These are phyloP conservation scores for Chrysoporthe cubensis DNA, from an alignment of 2,329 filamentous ascomycete genomes.

Conservation along the genomic window DNA sequence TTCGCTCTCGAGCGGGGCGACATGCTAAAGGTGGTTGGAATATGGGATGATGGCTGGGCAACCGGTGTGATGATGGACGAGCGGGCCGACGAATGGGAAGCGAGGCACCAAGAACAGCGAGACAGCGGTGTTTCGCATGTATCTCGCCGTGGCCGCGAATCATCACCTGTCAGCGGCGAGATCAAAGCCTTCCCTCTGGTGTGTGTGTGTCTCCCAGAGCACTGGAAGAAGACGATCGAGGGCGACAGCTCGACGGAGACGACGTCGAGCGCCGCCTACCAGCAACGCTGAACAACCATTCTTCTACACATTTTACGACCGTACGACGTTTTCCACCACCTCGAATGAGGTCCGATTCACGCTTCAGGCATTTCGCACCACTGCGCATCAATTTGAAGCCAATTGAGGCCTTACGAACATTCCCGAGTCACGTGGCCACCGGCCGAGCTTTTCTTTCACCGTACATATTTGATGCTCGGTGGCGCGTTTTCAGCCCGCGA, in stretches of 20 bases:
- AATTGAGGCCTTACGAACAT: slow-evolving; percentile 1
- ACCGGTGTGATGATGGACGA: slow-evolving; percentile 86
- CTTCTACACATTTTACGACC: slow-evolving; percentile 4
- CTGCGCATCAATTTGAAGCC: slow-evolving; percentile 8
- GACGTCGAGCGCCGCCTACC: slow-evolving; percentile 48
- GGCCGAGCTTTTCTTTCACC: not conserved
- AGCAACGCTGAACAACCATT: slow-evolving; percentile 31
- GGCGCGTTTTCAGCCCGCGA: not conserved
- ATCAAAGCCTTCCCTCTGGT: slow-evolving; percentile 98
- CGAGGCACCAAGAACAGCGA: slow-evolving; percentile 73
- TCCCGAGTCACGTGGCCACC: slow-evolving; percentile 5
- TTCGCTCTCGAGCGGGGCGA: slow-evolving; percentile 93
- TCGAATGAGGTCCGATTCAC: slow-evolving; percentile 27
- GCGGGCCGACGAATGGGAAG: slow-evolving; percentile 86
- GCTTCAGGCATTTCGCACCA: slow-evolving; percentile 20
- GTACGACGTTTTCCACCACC: slow-evolving; percentile 33
- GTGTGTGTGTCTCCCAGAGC: slow-evolving; percentile 91
- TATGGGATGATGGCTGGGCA: slow-evolving; percentile 99
- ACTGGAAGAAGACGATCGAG: slow-evolving; percentile 97
- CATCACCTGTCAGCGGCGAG: slow-evolving; percentile 72
- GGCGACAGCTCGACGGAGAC: slow-evolving; percentile 76
- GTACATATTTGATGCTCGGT: slow-evolving; percentile 24
- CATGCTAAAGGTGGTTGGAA: slow-evolving; percentile 97
- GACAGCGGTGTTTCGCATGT: slow-evolving; percentile 93
- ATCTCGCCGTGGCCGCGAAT: slow-evolving; percentile 60